phyloP scores from a whole-genome alignment of 179 eudicot genomes.

The Patellifolia procumbens region DNA sequence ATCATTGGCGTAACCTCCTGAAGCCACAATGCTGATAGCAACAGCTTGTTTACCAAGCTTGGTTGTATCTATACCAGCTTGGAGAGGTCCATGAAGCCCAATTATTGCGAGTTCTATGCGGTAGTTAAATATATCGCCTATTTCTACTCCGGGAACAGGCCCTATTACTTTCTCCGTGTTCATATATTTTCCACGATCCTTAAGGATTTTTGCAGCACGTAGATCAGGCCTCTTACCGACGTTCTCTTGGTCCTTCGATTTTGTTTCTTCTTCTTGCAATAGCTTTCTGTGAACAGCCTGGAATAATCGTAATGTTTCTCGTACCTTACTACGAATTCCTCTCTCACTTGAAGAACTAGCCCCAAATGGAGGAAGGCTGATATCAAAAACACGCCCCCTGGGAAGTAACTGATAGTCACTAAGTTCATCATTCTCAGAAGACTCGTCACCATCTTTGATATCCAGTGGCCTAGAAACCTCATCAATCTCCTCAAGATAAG shows the following conservation, averaged over 20 bases:
- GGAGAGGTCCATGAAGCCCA: slow-evolving; percentile 70
- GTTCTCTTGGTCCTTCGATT: slow-evolving; percentile 28
- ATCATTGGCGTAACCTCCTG: slow-evolving; percentile 74
- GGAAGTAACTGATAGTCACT: slow-evolving; percentile 28
- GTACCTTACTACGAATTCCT: slow-evolving; percentile 57
- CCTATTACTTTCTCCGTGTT: slow-evolving; percentile 50
- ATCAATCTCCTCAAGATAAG: slow-evolving; percentile 24
- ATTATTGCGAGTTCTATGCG: slow-evolving; percentile 72
- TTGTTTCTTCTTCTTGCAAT: slow-evolving; percentile 55
- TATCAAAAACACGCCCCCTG: slow-evolving; percentile 28
- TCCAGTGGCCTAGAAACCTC: slow-evolving; percentile 18
- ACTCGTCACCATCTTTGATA: slow-evolving; percentile 25
- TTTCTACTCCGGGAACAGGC: slow-evolving; percentile 79
- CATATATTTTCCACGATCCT: slow-evolving; percentile 42
- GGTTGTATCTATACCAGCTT: slow-evolving; percentile 68
- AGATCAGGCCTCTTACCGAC: slow-evolving; percentile 53
- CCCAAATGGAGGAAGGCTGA: slow-evolving; percentile 51
- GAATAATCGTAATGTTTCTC: slow-evolving; percentile 58
- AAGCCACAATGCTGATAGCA: slow-evolving; percentile 83
- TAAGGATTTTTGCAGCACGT: slow-evolving; percentile 44
- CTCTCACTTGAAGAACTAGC: slow-evolving; percentile 41
- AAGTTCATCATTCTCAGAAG: slow-evolving; percentile 23
- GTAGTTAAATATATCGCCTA: slow-evolving; percentile 72
- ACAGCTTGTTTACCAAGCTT: slow-evolving; percentile 35
- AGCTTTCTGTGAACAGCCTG: slow-evolving; percentile 54